Evolutionary conservation across 257 asterid genomes (phyloP).

Genomic region (Nemophila menziesii): DNA sequence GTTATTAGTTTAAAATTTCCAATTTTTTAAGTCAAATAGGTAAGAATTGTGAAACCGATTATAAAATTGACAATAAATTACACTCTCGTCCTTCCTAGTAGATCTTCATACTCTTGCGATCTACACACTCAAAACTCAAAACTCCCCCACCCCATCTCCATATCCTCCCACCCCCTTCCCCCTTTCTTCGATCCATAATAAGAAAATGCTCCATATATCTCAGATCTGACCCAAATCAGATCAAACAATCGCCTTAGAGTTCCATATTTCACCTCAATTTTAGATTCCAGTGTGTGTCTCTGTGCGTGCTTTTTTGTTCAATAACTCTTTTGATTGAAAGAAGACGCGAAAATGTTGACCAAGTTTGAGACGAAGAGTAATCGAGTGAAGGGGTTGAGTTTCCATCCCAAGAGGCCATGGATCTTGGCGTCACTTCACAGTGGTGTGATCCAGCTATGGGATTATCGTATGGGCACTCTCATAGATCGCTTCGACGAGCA

Average conservation of each 20-base stretch:
- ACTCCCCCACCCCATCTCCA: conserved; percentile 1
- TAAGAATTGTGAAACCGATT: too few species aligned
- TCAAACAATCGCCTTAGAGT: conserved; percentile 6
- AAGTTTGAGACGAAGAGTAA: conserved; percentile 98
- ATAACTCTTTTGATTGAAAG: neutral
- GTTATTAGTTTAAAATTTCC: too few species aligned
- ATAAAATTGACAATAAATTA: too few species aligned
- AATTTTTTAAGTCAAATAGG: too few species aligned
- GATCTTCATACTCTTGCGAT: conserved; percentile 3
- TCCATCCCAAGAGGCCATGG: conserved; percentile 96
- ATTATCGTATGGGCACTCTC: conserved; percentile 96
- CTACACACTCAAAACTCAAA: conserved; percentile 1
- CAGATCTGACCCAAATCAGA: conserved; percentile 12
- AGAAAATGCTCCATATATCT: neutral
- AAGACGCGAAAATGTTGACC: conserved; percentile 87
- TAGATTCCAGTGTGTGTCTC: neutral
- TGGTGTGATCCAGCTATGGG: conserved; percentile 99
- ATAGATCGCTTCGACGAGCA: conserved; percentile 91
- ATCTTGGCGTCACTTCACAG: conserved; percentile 98
- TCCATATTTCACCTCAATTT: conserved; percentile 2
- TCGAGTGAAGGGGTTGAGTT: conserved; percentile 92
- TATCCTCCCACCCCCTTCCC: neutral
- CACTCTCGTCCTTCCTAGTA: neutral
- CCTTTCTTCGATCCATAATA: too few species aligned
- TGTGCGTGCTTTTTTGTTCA: neutral